phyloP scores from a whole-genome alignment of 768 basidiomycete genomes.

The Lentinus brumalis region DNA sequence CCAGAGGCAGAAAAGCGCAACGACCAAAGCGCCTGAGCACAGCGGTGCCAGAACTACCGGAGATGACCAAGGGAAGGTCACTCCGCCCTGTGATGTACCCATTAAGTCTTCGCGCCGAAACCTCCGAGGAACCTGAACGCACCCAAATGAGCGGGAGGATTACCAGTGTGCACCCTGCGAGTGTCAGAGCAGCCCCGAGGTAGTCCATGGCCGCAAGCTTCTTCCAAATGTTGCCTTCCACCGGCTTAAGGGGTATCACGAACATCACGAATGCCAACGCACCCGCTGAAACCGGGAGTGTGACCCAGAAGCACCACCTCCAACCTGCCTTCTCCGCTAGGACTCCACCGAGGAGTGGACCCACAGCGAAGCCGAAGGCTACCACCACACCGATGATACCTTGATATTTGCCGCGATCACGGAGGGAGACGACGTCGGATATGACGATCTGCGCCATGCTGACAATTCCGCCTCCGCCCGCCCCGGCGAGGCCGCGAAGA shows the following conservation, averaged over 20 bases:
- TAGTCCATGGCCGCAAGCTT: slow-evolving; percentile 72
- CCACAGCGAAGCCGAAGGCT: slow-evolving; percentile 64
- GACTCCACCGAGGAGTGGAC: slow-evolving; percentile 69
- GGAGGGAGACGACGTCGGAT: slow-evolving; percentile 70
- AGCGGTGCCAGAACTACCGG: slow-evolving; percentile 48
- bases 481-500: slow-evolving; percentile 67
- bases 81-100: slow-evolving; percentile 53
- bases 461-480: slow-evolving; percentile 71
- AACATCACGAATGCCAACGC: slow-evolving; percentile 60
- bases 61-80: slow-evolving; percentile 72
- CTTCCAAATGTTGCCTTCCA: slow-evolving; percentile 61
- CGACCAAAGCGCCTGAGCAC: slow-evolving; percentile 54
- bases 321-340: slow-evolving; percentile 63
- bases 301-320: slow-evolving; percentile 82
- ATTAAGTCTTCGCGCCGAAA: slow-evolving; percentile 5
- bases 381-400: slow-evolving; percentile 67
- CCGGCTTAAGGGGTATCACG: slow-evolving; percentile 68
- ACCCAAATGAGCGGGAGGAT: slow-evolving; percentile 78
- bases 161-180: slow-evolving; percentile 61
- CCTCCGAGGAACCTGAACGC: slow-evolving; percentile 17
- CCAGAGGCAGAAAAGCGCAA: slow-evolving; percentile 64
- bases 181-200: slow-evolving; percentile 56
- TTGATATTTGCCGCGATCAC: slow-evolving; percentile 76
- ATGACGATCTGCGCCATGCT: slow-evolving; percentile 73
- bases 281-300: slow-evolving; percentile 56